Conservation (phyloP, 495 filamentous ascomycete species). For the Bathelium albidoporum region DNA sequence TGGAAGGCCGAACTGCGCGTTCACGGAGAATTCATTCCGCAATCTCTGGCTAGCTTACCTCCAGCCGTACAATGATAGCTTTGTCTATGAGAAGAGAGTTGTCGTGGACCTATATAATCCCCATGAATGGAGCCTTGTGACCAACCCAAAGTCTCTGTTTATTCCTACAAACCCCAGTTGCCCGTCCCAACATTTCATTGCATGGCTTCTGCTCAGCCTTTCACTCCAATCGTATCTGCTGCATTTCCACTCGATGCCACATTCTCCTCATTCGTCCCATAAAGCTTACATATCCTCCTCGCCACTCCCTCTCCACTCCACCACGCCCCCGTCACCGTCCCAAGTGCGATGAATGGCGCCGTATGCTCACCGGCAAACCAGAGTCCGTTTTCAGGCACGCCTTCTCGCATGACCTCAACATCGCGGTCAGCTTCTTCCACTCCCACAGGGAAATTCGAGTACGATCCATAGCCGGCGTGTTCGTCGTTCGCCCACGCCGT, state of each 20-base stretch:
- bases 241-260: neutral
- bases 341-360: slow-evolving; percentile 76
- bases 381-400: slow-evolving; percentile 55
- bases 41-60: too few species aligned
- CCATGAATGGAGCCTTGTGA: too few species aligned
- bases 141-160: neutral
- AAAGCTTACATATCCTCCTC: slow-evolving; percentile 44
- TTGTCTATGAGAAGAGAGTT: too few species aligned
- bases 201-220: neutral
- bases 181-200: neutral
- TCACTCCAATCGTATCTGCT: neutral
- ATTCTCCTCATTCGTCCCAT: slow-evolving; percentile 18
- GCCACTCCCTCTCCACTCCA: slow-evolving; percentile 83
- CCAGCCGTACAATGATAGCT: too few species aligned
- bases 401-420: slow-evolving; percentile 61
- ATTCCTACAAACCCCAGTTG: neutral
- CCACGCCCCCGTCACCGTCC: slow-evolving; percentile 81
- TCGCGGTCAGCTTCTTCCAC: slow-evolving; percentile 61
- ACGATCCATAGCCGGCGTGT: slow-evolving; percentile 80
- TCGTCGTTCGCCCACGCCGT: slow-evolving; percentile 79
- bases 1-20: too few species aligned
- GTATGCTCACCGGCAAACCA: slow-evolving; percentile 97
- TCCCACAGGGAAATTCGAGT: slow-evolving; percentile 79
- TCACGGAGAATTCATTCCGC: too few species aligned
- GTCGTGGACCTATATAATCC: too few species aligned